These are phyloP conservation scores for Pleurotus platypus DNA, from an alignment of 768 basidiomycete genomes.

Conservation along the genomic window DNA sequence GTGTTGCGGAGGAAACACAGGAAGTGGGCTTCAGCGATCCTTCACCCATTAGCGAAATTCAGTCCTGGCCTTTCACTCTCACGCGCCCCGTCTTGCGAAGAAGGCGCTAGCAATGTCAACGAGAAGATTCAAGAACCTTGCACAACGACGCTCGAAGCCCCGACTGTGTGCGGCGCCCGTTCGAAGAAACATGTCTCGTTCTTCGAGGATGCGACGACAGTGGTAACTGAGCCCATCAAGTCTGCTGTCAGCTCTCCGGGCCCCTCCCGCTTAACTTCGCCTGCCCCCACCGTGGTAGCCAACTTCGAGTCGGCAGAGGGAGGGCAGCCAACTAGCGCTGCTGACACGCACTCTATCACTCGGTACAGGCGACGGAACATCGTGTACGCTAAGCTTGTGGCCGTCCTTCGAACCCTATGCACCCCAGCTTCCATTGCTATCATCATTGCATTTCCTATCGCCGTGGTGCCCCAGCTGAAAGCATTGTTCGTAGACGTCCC, in stretches of 20 bases:
- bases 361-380: conserved; percentile 6
- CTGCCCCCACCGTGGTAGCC: neutral
- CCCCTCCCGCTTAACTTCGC: neutral
- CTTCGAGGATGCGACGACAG: conserved; percentile 17
- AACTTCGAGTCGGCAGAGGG: no score
- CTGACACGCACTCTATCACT: conserved; percentile 4
- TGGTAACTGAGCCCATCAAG: neutral
- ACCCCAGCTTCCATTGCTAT: conserved; percentile 53
- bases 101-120: neutral
- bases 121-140: conserved; percentile 5
- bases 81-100: neutral
- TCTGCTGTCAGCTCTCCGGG: neutral
- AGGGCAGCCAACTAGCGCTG: neutral
- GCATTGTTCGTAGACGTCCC: conserved; percentile 53
- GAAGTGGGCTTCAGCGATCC: conserved; percentile 16
- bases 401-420: conserved; percentile 34
- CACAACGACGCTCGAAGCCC: neutral
- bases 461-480: conserved; percentile 55
- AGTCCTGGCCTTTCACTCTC: neutral
- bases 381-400: conserved; percentile 6
- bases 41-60: conserved; percentile 11
- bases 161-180: neutral
- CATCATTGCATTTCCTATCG: conserved; percentile 48
- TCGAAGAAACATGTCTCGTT: conserved; percentile 18
- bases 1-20: conserved; percentile 34